Evolutionary conservation across 352 stramenopile species (phyloP), one percentile per base, ranked within the genome.

Genomic region (Phytophthora sojae): DNA sequence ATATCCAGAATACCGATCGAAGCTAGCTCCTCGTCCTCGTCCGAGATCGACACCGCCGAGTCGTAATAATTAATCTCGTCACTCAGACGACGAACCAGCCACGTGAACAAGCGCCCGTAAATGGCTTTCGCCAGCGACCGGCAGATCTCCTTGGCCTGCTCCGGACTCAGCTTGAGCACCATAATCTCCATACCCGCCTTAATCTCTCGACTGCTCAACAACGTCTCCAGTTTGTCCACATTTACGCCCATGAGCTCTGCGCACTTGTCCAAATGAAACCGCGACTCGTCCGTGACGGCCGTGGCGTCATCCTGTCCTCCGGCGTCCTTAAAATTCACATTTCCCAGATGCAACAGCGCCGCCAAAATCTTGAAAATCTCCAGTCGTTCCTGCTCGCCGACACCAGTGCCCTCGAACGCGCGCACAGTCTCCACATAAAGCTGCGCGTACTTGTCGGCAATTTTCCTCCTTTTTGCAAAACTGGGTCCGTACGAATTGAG

Each of bases 101-200:
- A 99, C 30, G 93, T 89, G 79, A 99, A 99, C 1, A 99, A 79
- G 2, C 92, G 89, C 6, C 91, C 94, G 70, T 99, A 99, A 9
- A 98, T 96, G 11, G 96, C 91, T 73, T 99, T 99, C 12, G 97
- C 95, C 1, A 99, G 81, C 0, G 97, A 98, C 62, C 98, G 91
- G 30, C 92, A 90, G 7, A 95, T 95, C 61, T 99, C 97, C 30
- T 91, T 93, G 55, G 77, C 85, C 61, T 95, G 89, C 15, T 82
- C 83, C 0, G 82, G 71, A 32, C 77, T 93, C 55, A 91, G 77
- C 52, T 91, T 83, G 12, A 97, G 77, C 21, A 90, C 89, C 67
- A 98, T 87, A 25, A 90, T 74, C 58, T 99, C 97, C 32, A 93
- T 89, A 2, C 95, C 80, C 8, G 97, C 97, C 53, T 97, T 96